A percentile compares a stretch with the other conserved stretches of the same genome.
Conservation (phyloP, 2,329 filamentous ascomycete species). For the Alternaria arborescens region DNA sequence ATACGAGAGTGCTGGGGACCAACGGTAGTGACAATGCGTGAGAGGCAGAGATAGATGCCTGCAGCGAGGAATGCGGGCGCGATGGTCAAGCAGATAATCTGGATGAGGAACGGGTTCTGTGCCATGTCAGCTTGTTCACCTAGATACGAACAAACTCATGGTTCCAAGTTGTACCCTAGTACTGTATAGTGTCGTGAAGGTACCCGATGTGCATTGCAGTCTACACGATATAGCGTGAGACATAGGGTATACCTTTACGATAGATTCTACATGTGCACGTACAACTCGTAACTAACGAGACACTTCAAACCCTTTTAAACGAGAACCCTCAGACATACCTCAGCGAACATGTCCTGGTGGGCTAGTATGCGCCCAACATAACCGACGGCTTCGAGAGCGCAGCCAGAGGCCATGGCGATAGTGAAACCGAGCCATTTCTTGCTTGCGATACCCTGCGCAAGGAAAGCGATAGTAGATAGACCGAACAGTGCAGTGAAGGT, state of each 20-base stretch:
- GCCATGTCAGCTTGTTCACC: conserved; percentile 9
- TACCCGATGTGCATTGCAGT: background rate
- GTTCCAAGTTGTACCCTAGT: background rate
- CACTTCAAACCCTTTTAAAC: background rate
- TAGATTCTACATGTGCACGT: background rate
- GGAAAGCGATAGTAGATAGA: conserved; percentile 51
- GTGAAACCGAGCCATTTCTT: conserved; percentile 55
- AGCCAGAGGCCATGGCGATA: conserved; percentile 64
- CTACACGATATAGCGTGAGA: background rate
- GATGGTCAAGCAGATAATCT: conserved; percentile 69
- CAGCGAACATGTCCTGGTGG: conserved; percentile 65
- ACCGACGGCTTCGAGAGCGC: conserved; percentile 66
- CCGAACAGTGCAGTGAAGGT: conserved; percentile 56
- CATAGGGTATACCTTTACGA: background rate
- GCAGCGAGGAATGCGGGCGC: conserved; percentile 66
- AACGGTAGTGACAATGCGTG: conserved; percentile 53
- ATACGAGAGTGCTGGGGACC: conserved; percentile 54
- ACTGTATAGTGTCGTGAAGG: background rate
- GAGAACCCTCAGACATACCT: conserved; percentile 31
- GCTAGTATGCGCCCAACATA: conserved; percentile 69
- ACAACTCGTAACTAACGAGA: background rate
- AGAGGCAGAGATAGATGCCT: conserved; percentile 71
- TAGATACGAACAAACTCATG: background rate
- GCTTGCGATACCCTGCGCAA: conserved; percentile 49
- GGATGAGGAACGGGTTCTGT: conserved; percentile 68